A percentile compares a stretch with the other conserved stretches of the same genome.
These are phyloP conservation scores for Fraxinus xanthoxyloides DNA, from an alignment of 305 asterid species.

Conservation along the genomic window DNA sequence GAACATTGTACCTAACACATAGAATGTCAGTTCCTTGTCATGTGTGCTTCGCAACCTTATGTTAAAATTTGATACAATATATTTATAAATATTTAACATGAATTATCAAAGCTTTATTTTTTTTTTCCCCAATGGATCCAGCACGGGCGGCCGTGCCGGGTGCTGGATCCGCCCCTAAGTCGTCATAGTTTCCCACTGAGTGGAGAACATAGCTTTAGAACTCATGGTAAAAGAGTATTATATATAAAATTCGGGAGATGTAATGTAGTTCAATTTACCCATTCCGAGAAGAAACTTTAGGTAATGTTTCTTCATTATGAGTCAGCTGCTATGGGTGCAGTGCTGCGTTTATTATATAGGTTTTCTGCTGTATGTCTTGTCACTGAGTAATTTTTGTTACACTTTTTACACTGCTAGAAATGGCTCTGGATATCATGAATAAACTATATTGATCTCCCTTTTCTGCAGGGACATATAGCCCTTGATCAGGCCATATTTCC, in stretches of 20 bases:
- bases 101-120: no score
- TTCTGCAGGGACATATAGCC: conserved; percentile 92
- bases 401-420: neutral
- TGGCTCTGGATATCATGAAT: conserved; percentile 7
- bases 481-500: conserved; percentile 95
- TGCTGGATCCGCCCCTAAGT: neutral
- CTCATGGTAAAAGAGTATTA: neutral
- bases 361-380: conserved; percentile 5
- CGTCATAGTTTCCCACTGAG: neutral
- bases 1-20: no score
- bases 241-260: neutral
- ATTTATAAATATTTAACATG: no score
- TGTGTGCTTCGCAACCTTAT: no score
- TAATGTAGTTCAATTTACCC: neutral
- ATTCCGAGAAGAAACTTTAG: neutral
- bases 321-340: conserved; percentile 3
- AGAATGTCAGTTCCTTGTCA: no score
- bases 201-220: neutral
- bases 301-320: neutral
- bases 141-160: no score
- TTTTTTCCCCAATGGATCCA: no score
- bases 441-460: neutral
- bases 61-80: no score
- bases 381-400: conserved; percentile 8
- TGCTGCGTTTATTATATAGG: conserved; percentile 7